Percentiles rank a stretch among this genome's conserved stretches.
phyloP scores from a whole-genome alignment of 2,329 filamentous ascomycete genomes.

The Paraphoma sp. region DNA sequence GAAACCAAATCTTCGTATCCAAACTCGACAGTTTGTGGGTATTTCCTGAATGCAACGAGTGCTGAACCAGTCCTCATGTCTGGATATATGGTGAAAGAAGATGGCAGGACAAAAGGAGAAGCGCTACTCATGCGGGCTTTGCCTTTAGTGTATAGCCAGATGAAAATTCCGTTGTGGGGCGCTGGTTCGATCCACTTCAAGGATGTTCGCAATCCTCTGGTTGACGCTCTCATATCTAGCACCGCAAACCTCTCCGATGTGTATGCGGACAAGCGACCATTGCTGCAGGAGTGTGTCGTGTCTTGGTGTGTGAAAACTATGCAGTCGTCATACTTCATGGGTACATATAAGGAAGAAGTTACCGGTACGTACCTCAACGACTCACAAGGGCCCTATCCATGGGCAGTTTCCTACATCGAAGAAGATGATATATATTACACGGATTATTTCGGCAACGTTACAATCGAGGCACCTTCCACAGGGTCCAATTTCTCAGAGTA shows the following conservation, averaged over 20 bases:
- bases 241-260: constrained; percentile 7
- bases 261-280: constrained; percentile 11
- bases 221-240: constrained; percentile 19
- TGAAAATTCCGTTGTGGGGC: constrained; percentile 4
- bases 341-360: constrained; percentile 26
- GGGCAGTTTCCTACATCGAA: constrained; percentile 3
- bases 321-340: constrained; percentile 24
- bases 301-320: constrained; percentile 40
- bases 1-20: constrained; percentile 6
- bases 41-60: constrained; percentile 31
- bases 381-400: constrained; percentile 13
- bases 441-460: constrained; percentile 16
- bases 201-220: constrained; percentile 19
- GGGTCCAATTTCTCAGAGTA: neutral
- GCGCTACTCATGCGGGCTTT: constrained; percentile 16
- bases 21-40: constrained; percentile 31
- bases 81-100: constrained; percentile 13
- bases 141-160: constrained; percentile 6
- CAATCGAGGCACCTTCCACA: constrained; percentile 2
- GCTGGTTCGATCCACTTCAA: constrained; percentile 27
- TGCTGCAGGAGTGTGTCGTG: constrained; percentile 26
- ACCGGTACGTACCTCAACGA: constrained; percentile 3
- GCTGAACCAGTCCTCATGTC: constrained; percentile 20
- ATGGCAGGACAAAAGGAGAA: constrained; percentile 7
- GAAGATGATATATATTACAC: neutral